These are phyloP conservation scores for Artemisia argyi DNA, from an alignment of 129 eudicot species.

Conservation along the genomic window DNA sequence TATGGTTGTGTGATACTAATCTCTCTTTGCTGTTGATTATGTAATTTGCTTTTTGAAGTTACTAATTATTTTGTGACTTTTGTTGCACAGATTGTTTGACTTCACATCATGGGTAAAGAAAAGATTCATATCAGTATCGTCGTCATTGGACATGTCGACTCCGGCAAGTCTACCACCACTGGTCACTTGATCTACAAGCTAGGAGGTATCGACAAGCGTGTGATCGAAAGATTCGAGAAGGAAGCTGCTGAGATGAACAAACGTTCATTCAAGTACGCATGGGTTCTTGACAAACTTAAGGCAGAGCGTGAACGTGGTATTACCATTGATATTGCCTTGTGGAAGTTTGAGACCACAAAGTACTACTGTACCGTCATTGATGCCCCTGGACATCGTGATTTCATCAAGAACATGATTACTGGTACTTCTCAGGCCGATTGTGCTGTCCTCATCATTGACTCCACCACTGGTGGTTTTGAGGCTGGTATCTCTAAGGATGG, in stretches of 20 bases:
- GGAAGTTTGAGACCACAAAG: constrained; percentile 32
- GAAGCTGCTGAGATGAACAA: constrained; percentile 34
- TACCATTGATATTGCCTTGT: constrained; percentile 26
- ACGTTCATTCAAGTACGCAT: constrained; percentile 27
- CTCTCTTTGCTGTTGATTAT: not conserved
- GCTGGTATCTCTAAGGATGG: constrained; percentile 35
- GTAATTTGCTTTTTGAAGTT: not conserved
- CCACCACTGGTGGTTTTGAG: constrained; percentile 32
- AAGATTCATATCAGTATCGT: constrained; percentile 29
- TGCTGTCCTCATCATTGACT: constrained; percentile 27
- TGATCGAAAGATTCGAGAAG: constrained; percentile 27
- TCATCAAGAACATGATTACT: constrained; percentile 63
- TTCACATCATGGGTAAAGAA: constrained; percentile 23
- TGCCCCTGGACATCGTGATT: constrained; percentile 63
- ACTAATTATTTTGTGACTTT: not conserved
- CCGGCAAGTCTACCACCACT: constrained; percentile 28
- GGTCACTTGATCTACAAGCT: constrained; percentile 27
- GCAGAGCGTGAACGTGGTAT: constrained; percentile 33
- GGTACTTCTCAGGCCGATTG: constrained; percentile 32
- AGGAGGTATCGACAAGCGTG: constrained; percentile 30
- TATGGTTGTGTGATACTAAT: too few species aligned
- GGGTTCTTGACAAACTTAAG: constrained; percentile 30
- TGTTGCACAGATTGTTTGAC: not conserved
- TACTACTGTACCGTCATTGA: constrained; percentile 52
- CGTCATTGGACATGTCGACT: constrained; percentile 33